Evolutionary conservation across 495 filamentous ascomycete species (phyloP), one percentile per base, ranked within the genome.

Genomic region (Cercophora sp.): DNA sequence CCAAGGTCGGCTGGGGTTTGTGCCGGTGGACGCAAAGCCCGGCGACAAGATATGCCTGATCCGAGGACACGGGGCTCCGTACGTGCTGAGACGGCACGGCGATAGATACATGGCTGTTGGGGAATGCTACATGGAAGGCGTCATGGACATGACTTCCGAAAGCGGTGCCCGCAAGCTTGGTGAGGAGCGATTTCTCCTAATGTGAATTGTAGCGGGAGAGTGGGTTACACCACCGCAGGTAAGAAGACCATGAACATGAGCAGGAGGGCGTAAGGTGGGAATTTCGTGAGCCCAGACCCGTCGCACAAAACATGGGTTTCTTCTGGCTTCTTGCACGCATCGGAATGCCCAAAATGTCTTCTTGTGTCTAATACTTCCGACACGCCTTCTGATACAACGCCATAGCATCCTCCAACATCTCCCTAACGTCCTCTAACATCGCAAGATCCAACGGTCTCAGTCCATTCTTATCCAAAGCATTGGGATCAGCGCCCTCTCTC

Each of bases 371-470:
- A n/a, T n/a, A n/a, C n/a, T n/a, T n/a, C n/a, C n/a, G n/a, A n/a
- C n/a, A n/a, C n/a, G n/a, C 29, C 29, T 32, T 32, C 29, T 32
- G 29, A 13, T 6, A 32, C 29, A 13, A 6, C 29, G 20, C 42
- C 22, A 45, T 45, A 9, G 42, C 42, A 11, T 45, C 42, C 35
- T 54, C 34, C 24, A 54, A 19, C 3, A 48, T 40, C 18, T 48
- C 52, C 34, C 52, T 27, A 2, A 54, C 34, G 18, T 47, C 34
- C 10, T 54, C 52, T 15, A 41, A 22, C 15, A 10, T 11, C 8
- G 43, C 34, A 4, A 54, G 52, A 23, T 48, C 43, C 16, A 48
- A 34, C 4, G 52, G 52, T 8, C 52, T 37, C 8, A 47, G 44
- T 9, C 52, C 52, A n/a, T 54, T 47, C 5, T 2, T 1, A 31